These are phyloP conservation scores for Hypoxylon sp. DNA, from an alignment of 2,329 filamentous ascomycete genomes.

Conservation along the genomic window DNA sequence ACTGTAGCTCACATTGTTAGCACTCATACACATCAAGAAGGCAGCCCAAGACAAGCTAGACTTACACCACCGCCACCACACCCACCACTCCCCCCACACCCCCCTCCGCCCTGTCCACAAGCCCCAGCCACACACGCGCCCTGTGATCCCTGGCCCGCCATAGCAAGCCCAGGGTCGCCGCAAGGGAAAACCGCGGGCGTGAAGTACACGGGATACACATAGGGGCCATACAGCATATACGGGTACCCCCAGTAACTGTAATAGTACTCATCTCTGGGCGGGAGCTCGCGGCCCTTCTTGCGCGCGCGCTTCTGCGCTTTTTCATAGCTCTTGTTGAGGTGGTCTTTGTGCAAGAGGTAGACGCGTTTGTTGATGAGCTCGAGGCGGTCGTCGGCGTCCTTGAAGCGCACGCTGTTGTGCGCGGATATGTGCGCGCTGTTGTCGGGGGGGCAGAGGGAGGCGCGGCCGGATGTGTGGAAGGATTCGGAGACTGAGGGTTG, in stretches of 20 bases:
- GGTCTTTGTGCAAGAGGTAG: conserved; percentile 51
- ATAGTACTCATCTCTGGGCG: conserved; percentile 65
- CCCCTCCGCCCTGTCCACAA: conserved; percentile 55
- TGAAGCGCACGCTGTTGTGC: conserved; percentile 74
- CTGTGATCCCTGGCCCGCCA: conserved; percentile 54
- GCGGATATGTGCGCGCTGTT: conserved; percentile 79
- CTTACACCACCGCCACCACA: conserved; percentile 50
- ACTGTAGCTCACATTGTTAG: conserved; percentile 36
- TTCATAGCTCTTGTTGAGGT: conserved; percentile 69
- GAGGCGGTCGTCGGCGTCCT: conserved; percentile 46
- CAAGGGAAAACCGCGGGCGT: conserved; percentile 63
- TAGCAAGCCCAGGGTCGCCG: conserved; percentile 57
- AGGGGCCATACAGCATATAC: conserved; percentile 48
- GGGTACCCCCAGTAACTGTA: conserved; percentile 67
- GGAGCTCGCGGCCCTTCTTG: conserved; percentile 64
- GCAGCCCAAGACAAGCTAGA: neutral
- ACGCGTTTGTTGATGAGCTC: conserved; percentile 58
- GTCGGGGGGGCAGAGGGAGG: conserved; percentile 66
- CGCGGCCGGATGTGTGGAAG: conserved; percentile 65
- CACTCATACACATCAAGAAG: neutral
- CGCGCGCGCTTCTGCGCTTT: conserved; percentile 66
- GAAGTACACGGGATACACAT: conserved; percentile 62
- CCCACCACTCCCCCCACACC: conserved; percentile 51
- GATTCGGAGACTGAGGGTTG: conserved; percentile 56
- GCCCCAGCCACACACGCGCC: conserved; percentile 53